Conservation (phyloP, 768 basidiomycete genomes). For the Holtermanniella nyarrowii region DNA sequence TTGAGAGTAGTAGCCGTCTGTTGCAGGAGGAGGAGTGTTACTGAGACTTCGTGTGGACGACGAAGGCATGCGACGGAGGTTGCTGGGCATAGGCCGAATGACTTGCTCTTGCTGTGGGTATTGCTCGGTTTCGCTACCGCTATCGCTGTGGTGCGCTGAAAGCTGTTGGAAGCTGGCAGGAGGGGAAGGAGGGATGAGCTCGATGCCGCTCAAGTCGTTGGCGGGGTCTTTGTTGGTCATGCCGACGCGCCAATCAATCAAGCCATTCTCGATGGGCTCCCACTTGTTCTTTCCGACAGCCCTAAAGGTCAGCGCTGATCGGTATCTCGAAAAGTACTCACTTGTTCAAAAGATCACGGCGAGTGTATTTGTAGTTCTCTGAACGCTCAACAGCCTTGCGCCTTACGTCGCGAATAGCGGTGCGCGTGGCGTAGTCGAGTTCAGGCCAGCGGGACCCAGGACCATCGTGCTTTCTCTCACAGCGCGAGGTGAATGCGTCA, state of each 20-base stretch:
- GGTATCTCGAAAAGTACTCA: conserved; percentile 14
- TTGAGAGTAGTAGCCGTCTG: background rate
- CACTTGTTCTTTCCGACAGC: conserved; percentile 37
- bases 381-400: conserved; percentile 39
- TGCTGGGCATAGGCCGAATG: background rate
- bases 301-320: conserved; percentile 11
- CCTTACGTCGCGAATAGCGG: conserved; percentile 37
- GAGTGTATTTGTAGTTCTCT: conserved; percentile 42
- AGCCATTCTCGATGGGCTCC: conserved; percentile 36
- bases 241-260: conserved; percentile 30
- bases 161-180: conserved; percentile 8
- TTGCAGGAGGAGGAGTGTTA: background rate
- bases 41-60: background rate
- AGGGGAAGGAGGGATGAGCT: conserved; percentile 28
- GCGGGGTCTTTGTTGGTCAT: conserved; percentile 28
- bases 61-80: background rate
- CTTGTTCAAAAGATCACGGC: conserved; percentile 40
- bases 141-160: background rate
- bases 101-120: background rate
- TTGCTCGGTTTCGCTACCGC: background rate
- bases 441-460: conserved; percentile 34
- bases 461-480: conserved; percentile 38
- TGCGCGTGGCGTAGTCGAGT: conserved; percentile 32
- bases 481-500: conserved; percentile 35
- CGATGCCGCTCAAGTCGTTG: conserved; percentile 27